Conservation (phyloP, 106 monocot species). For the Vanilla planifolia region DNA sequence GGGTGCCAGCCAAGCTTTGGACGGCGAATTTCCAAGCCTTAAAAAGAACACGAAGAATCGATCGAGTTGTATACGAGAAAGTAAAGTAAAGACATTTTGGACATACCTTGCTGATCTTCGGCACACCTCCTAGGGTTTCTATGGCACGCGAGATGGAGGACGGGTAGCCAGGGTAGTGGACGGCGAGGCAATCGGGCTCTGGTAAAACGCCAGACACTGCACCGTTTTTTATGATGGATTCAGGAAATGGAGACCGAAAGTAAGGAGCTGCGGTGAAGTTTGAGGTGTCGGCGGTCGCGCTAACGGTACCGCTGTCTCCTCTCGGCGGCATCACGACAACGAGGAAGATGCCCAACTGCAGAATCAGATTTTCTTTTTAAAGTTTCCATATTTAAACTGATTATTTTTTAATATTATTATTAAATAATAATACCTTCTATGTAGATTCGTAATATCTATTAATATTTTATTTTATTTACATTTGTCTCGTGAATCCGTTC, state of each 20-base stretch:
- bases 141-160: constrained; percentile 66
- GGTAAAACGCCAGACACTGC: constrained; percentile 64
- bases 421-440: too few species aligned
- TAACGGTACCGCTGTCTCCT: neutral
- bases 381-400: too few species aligned
- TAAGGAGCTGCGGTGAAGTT: neutral
- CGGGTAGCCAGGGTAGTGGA: constrained; percentile 90
- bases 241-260: constrained; percentile 1
- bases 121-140: constrained; percentile 69
- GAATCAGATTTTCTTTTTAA: too few species aligned
- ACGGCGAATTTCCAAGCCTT: constrained; percentile 1
- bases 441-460: too few species aligned
- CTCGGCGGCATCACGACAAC: neutral
- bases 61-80: neutral
- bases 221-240: constrained; percentile 43
- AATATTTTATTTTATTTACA: too few species aligned
- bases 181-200: constrained; percentile 40
- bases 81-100: neutral
- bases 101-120: constrained; percentile 58
- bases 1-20: neutral
- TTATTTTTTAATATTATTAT: too few species aligned
- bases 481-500: too few species aligned
- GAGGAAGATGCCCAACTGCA: too few species aligned
- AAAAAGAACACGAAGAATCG: neutral
- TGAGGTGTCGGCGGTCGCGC: neutral